Percentiles rank a stretch among this genome's conserved stretches.
phyloP scores from a whole-genome alignment of 352 stramenopile species.

The Phytopythium cucurbitacearum region DNA sequence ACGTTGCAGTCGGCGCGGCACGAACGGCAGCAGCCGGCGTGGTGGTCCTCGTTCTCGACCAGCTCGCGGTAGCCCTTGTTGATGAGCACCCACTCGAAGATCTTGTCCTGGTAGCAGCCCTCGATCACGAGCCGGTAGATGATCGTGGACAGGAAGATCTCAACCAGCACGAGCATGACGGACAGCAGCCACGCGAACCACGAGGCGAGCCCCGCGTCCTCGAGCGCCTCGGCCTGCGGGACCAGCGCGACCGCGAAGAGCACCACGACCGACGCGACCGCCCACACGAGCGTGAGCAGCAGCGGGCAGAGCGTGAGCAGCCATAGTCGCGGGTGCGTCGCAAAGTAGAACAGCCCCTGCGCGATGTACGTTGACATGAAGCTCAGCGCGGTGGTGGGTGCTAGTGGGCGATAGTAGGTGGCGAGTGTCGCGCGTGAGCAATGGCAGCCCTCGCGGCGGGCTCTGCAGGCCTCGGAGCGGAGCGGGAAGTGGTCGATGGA shows the following conservation, averaged over 20 bases:
- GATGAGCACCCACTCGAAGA: slow-evolving; percentile 47
- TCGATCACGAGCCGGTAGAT: slow-evolving; percentile 45
- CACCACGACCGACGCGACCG: slow-evolving; percentile 35
- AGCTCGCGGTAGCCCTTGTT: slow-evolving; percentile 35
- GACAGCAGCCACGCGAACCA: slow-evolving; percentile 41
- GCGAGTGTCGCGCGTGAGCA: background rate
- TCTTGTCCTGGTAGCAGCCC: slow-evolving; percentile 45
- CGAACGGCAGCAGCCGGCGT: slow-evolving; percentile 31
- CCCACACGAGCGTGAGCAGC: slow-evolving; percentile 38
- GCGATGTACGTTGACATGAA: slow-evolving; percentile 28
- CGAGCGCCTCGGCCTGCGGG: slow-evolving; percentile 34
- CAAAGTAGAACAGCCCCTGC: slow-evolving; percentile 36
- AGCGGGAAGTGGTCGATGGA: too few relatives aligned
- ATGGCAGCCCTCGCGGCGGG: too few relatives aligned
- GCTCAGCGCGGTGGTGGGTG: background rate
- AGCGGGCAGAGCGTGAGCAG: slow-evolving; percentile 38
- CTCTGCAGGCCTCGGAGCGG: too few relatives aligned
- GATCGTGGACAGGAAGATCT: slow-evolving; percentile 51
- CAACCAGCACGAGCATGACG: slow-evolving; percentile 47
- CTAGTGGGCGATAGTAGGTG: background rate
- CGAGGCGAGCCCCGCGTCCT: slow-evolving; percentile 27
- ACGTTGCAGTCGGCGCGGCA: slow-evolving; percentile 42
- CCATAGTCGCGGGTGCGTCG: slow-evolving; percentile 45
- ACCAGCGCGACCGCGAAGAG: slow-evolving; percentile 34
- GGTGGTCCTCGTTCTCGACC: slow-evolving; percentile 26